phyloP scores from a whole-genome alignment of 2,329 filamentous ascomycete species.

The Penicillium sp. region DNA sequence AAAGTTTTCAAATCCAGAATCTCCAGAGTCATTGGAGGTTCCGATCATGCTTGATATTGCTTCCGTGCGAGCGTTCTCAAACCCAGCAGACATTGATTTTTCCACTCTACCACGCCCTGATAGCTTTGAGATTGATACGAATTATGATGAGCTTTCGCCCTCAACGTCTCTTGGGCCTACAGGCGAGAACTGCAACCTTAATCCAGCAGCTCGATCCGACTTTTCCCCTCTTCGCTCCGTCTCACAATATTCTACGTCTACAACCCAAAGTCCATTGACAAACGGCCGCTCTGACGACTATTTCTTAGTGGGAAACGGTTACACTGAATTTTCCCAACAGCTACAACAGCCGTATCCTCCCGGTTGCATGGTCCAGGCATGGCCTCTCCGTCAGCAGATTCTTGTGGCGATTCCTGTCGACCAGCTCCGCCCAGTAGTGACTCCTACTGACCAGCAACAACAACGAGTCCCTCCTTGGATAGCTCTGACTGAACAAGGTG shows the following conservation, averaged over 20 bases:
- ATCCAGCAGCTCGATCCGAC: not conserved
- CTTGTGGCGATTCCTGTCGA: slow-evolving; percentile 29
- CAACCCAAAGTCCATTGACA: not conserved
- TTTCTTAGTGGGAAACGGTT: not conserved
- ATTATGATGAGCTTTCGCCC: not conserved
- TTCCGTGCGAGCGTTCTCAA: not conserved
- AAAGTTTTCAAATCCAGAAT: not conserved
- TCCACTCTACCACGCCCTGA: not conserved
- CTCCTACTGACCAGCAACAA: not conserved
- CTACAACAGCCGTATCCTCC: not conserved
- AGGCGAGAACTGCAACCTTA: not conserved
- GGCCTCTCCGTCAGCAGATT: slow-evolving; percentile 26
- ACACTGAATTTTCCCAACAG: not conserved
- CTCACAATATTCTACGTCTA: not conserved
- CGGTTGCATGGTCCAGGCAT: not conserved
- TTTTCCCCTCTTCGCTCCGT: not conserved
- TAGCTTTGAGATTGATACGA: not conserved
- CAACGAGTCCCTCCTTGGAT: slow-evolving; percentile 48
- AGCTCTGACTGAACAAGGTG: slow-evolving; percentile 29
- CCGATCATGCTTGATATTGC: not conserved
- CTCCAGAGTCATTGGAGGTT: not conserved
- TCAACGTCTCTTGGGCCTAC: not conserved
- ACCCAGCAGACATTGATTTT: not conserved
- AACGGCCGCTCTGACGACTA: too few species aligned
- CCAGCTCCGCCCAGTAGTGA: slow-evolving; percentile 20